Conservation (phyloP, 345 rosid genomes). For the Boechera divaricarpa region DNA sequence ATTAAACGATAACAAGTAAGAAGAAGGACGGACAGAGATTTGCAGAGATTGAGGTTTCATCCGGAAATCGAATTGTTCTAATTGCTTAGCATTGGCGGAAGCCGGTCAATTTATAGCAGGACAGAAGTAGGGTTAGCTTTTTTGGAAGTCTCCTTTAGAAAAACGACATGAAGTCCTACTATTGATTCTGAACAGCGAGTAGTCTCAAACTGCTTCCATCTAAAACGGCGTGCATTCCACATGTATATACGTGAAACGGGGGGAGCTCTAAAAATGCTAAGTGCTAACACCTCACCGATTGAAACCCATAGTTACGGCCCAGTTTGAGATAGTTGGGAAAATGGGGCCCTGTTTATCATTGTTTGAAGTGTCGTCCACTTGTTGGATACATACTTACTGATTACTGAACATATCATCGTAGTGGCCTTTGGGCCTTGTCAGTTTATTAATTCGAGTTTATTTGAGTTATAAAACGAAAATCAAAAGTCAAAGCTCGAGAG, state of each 20-base stretch:
- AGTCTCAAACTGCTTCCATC: background rate
- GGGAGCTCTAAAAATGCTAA: too few relatives aligned
- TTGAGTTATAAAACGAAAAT: background rate
- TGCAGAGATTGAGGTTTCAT: background rate
- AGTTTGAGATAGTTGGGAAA: background rate
- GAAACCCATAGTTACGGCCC: constrained; percentile 6
- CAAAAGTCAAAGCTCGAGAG: background rate
- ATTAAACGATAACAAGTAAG: background rate
- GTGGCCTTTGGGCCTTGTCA: constrained; percentile 21
- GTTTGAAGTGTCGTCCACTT: too few relatives aligned
- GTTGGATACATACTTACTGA: too few relatives aligned
- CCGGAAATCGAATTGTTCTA: background rate
- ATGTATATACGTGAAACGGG: background rate
- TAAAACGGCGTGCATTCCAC: constrained; percentile 4
- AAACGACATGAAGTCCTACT: constrained; percentile 20
- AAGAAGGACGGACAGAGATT: background rate
- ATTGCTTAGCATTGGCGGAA: background rate
- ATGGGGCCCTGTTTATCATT: background rate
- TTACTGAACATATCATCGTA: too few relatives aligned
- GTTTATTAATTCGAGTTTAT: background rate
- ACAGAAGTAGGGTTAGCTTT: constrained; percentile 4
- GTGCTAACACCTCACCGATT: background rate
- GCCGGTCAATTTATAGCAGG: background rate
- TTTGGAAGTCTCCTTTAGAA: background rate
- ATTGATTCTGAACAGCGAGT: background rate